Evolutionary conservation across 192 early-diverging fungal genomes (phyloP).

Genomic region (Blastocladiella britannica): DNA sequence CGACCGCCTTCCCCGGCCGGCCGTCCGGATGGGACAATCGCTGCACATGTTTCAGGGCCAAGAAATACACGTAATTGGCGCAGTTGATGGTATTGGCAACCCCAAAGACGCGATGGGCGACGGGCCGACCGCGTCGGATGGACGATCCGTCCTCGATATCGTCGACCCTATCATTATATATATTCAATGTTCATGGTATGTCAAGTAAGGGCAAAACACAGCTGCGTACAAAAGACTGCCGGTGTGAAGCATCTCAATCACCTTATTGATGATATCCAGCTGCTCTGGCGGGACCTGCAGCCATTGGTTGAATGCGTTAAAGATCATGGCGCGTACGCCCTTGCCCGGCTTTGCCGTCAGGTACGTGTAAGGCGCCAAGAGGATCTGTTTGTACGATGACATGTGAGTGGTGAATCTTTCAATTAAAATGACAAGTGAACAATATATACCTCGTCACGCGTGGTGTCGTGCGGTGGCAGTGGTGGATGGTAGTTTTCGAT

Average conservation of each 20-base stretch:
- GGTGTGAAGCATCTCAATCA: conserved; percentile 87
- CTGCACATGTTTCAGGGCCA: conserved; percentile 58
- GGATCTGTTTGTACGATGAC: conserved; percentile 24
- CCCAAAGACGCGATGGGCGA: conserved; percentile 92
- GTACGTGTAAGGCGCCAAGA: conserved; percentile 87
- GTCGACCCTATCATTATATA: conserved; percentile 70
- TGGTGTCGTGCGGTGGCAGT: too few species aligned
- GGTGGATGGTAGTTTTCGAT: too few species aligned
- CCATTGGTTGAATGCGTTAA: conserved; percentile 83
- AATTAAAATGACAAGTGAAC: too few species aligned
- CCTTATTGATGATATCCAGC: conserved; percentile 47
- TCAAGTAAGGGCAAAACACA: background rate
- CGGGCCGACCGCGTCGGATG: conserved; percentile 70
- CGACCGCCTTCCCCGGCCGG: conserved; percentile 24
- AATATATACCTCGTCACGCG: too few species aligned
- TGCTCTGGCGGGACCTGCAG: conserved; percentile 46
- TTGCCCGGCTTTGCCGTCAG: conserved; percentile 73
- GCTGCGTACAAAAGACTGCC: conserved; percentile 61
- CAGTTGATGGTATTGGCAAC: conserved; percentile 82
- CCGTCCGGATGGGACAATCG: conserved; percentile 31
- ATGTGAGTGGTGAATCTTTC: background rate
- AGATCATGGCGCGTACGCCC: conserved; percentile 74
- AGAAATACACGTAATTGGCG: conserved; percentile 92
- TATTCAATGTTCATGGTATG: conserved; percentile 2
- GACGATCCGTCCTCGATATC: conserved; percentile 89